Base-by-base conservation (phyloP, 495 filamentous ascomycete genomes). In the Hypoxylon trugodes region DNA sequence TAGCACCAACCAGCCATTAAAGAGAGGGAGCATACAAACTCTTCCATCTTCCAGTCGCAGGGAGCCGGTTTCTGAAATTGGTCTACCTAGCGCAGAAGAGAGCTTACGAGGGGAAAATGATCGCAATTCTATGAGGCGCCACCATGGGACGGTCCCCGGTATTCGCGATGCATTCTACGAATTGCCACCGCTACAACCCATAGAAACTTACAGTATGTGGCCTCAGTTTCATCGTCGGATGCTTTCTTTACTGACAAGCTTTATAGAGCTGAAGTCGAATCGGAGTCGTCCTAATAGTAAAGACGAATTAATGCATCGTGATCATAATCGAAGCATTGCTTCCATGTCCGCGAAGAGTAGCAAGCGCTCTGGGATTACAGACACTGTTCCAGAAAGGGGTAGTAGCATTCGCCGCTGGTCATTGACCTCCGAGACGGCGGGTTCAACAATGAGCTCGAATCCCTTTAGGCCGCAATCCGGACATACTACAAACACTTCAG, bases 401-500 rank as follows among this genome's bases (percentile, higher is more conserved):
- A 74, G 74, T 51, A 76, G 70, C 49, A 45, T 70, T 25, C 76
- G 76, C 15, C 72, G 69, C 7, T 77, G 68, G 70, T 81, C 78
- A 10, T 55, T 74, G 8, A 78, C 76, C 1, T 81, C 77, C 0
- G 70, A 77, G 8, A 78, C 77, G 1, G 71, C 68, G 12, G 50
- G 65, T 18, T 77, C 76, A 21, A 75, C 72, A 28, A 37, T 64
- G 37, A 78, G 75, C 58, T 77, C 76, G 26, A 76, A 77, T 36
- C 65, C 69, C 9, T 77, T 77, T 37, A 69, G 70, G 12, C 73
- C 74, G 3, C 70, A 72, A 38, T 79, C 76, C 2, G 69, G 70
- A 35, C 77, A 78, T 37, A 79, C 79, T 0, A 74, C 76, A 2
- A 75, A 74, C 25, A 81, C 77, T 3, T 79, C 78, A 0, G 59